Evolutionary conservation across 2,329 filamentous ascomycete species (phyloP), one percentile per base, ranked within the genome.

Genomic region (Apiospora hydei): DNA sequence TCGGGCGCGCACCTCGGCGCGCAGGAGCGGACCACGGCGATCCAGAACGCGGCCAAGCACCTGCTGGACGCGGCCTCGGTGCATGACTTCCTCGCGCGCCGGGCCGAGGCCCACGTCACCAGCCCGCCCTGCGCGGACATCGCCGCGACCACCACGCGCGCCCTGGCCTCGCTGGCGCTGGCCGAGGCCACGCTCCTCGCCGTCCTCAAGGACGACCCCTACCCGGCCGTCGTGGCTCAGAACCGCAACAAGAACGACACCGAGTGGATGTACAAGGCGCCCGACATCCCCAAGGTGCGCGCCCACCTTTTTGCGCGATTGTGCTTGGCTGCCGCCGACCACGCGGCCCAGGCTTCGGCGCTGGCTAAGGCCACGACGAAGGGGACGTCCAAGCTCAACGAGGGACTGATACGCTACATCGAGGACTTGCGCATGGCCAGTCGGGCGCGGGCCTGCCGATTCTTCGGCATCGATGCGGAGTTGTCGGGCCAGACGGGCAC

Each of bases 231-330:
- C 8, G 92, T 97, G 2, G 91, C 94, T 0, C 94, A 97, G 77
- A 90, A 92, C 71, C 89, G 95, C 67, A 97, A 97, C 79, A 90
- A 92, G 70, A 91, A 92, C 76, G 94, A 95, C 81, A 94, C 89
- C 73, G 96, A 98, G 76, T 99, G 96, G 96, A 98, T 98, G 95
- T 97, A 96, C 81, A 94, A 93, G 77, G 89, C 94, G 0, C 94
- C 96, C 0, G 91, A 94, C 69, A 94, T 98, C 68, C 93, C 95
- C 43, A 95, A 96, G 79, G 95, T 98, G 24, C 91, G 96, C 67
- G 94, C 94, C 11, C 92, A 97, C 78, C 86, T 99, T 1, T 97
- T 97, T 79, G 95, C 95, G 1, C 88, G 96, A 0, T 85, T 98
- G 10, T 98, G 95, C 80, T 88, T 98, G 14, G 94, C 95, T 0